phyloP scores from a whole-genome alignment of 2,329 filamentous ascomycete genomes.

The Teratosphaeria pseudoeucalypti region DNA sequence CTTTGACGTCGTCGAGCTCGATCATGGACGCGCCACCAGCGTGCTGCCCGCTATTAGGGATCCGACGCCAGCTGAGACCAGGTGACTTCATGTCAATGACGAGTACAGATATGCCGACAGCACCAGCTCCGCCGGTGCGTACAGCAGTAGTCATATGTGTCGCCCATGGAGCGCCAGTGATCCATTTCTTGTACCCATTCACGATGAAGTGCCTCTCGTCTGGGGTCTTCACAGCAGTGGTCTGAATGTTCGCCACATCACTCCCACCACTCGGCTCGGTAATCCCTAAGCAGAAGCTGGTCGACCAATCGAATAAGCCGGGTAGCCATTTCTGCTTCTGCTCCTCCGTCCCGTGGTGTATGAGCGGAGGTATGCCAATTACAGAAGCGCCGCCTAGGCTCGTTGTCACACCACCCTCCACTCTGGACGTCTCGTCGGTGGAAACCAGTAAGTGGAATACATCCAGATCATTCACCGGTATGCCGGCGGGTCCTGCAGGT shows the following conservation, averaged over 20 bases:
- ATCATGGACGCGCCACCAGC: constrained; percentile 45
- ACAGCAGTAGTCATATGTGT: constrained; percentile 42
- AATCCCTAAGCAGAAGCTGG: constrained; percentile 54
- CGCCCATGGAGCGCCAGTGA: constrained; percentile 43
- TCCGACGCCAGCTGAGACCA: constrained; percentile 45
- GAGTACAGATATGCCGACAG: constrained; percentile 45
- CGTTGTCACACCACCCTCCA: constrained; percentile 44
- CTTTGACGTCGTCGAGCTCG: constrained; percentile 45
- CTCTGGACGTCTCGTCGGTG: constrained; percentile 22
- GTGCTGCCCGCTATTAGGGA: constrained; percentile 57
- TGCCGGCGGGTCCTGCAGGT: constrained; percentile 32
- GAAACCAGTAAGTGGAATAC: constrained; percentile 40
- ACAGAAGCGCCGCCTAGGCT: constrained; percentile 49
- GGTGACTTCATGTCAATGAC: constrained; percentile 43
- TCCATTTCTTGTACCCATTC: constrained; percentile 51
- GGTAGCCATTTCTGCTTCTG: constrained; percentile 52
- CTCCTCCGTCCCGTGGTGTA: constrained; percentile 50
- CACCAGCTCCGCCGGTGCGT: constrained; percentile 46
- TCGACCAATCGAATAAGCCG: constrained; percentile 47
- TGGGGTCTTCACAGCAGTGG: constrained; percentile 40
- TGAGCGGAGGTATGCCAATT: constrained; percentile 55
- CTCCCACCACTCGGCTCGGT: constrained; percentile 54
- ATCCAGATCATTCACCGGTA: constrained; percentile 42
- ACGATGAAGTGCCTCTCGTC: constrained; percentile 48
- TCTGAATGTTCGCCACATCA: constrained; percentile 54